Evolutionary conservation across 106 monocot genomes (phyloP), one percentile per base, ranked within the genome.

Genomic region (Gastrodia elata): DNA sequence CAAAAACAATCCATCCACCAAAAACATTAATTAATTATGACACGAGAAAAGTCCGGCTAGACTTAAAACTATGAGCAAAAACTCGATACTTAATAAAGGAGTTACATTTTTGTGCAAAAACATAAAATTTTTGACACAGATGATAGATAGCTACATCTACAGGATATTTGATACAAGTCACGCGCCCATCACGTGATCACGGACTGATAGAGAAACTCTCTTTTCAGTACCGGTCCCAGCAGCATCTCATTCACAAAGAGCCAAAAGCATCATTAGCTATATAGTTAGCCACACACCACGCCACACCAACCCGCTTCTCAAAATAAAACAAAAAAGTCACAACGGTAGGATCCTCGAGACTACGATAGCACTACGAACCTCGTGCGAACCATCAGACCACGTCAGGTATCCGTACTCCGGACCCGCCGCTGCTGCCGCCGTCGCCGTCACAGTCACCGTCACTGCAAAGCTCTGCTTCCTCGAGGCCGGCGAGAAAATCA

Each of bases 331-430:
- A 14, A 30, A 61, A 61, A 15, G 11, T 92, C 83, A 92, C 82
- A 90, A 81, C 40, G 86, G 77, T 46, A 82, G 82, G 55, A 90
- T 83, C 73, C 93, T 80, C 16, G 86, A 82, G 30, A 97, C 90
- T 69, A 90, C 88, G 83, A 97, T 87, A 18, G 97, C 84, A 82
- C 92, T 97, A 28, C 90, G 85, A 2, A 97, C 97, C 71, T 83
- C 86, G 65, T 93, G 97, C 36, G 70, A 64, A 64, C 92, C 97
- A 75, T 97, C 97, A 0, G 88, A 80, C 97, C 97, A 97, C 27
- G 86, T 75, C 65, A 97, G 71, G 76, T 79, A 84, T 24, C 86
- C 92, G 69, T 78, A 84, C 20, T 58, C 78, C 27, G 44, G 68
- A 56, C 68, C 87, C 1, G 49, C 40, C 30, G 56, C 77, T 10